Evolutionary conservation across 345 rosid species (phyloP), one percentile per base, ranked within the genome.

Genomic region (Orychophragmus violaceus): DNA sequence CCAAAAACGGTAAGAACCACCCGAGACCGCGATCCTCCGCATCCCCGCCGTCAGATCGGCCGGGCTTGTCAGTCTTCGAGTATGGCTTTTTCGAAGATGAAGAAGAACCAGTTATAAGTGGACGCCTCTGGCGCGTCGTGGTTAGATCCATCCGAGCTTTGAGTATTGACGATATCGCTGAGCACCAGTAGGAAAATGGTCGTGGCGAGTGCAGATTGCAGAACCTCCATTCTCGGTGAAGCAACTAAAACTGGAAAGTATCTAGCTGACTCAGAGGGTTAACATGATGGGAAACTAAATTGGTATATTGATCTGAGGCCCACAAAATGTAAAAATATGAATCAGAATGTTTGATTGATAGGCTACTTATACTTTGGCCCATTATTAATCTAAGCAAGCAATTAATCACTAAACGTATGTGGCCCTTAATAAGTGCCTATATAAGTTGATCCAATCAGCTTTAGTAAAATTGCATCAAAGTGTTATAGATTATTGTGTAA

Each of bases 1-100:
- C 89, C 6, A 94, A 30, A 56, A 90, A n/a, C 55, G 89, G 89
- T 69, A 83, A 21, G 59, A 90, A 79, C 97, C 99, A 94, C 33
- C 85, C 77, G 22, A 94, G 67, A 21, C 84, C 87, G 30, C 74
- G 69, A 65, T 80, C 86, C 60, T 28, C 77, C 19, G 62, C 83
- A 35, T 33, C 76, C 6, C 55, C 59, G 63, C 74, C 79, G 55
- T 33, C 69, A 7, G 90, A 82, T 76, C 81, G 69, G 56, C 64
- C 21, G 0, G 83, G 84, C 74, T 94, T 94, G 12, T 82, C 83
- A 13, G 65, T 62, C 78, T 90, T 90, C 66, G 89, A 41, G 81
- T 88, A 85, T 0, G 81, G 59, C 3, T 57, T 76, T 2, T 80
- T n/a, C 8, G 79, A 22, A 55, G 85, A 75, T 3, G 88, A 53